Base-by-base conservation (phyloP, 768 basidiomycete species). In the Agaricus subrufescens region DNA sequence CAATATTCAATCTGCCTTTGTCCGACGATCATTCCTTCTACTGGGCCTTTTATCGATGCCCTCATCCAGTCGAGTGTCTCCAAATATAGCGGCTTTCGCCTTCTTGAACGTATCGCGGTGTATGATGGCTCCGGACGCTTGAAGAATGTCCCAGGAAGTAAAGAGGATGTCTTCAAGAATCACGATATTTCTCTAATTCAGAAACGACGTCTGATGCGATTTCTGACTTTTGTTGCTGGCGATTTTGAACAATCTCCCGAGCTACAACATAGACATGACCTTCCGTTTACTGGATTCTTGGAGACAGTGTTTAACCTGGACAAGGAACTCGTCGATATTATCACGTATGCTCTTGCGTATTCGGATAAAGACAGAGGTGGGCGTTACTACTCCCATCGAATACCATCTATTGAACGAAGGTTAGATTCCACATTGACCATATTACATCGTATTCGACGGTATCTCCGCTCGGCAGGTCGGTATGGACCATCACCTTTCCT, bases 111-210 rank as follows among this genome's bases (percentile, higher is more conserved):
- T 25, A 76, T 89, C 15, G 82, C 76, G 39, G 72, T 92, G 44
- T 86, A 84, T 62, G 73, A 82, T 48, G 57, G 71, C 11, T 70
- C 73, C 23, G 72, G 78, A 1, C 67, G 66, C 51, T 65, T 83
- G 52, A 81, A 81, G 62, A 78, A 70, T 49, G 95, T 98, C 0
- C 96, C 96, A 1, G 86, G 86, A 31, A 91, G 84, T 72, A 98
- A 97, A 68, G 94, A 94, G 68, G 89, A 91, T 57, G 81, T 98
- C 3, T 98, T 98, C 80, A 94, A 89, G 73, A 86, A 83, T 71
- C 85, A 84, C 64, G 77, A 76, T 8, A 80, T 98, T 7, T 77
- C 77, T 6, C 76, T 98, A 10, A 67, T 94, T 31, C 91, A 95
- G 59, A 98, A 98, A 72, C 75, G 95, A 44, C 79, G 90, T 31